Base-by-base conservation (phyloP, 2,329 filamentous ascomycete species). In the Akanthomyces lecanii region DNA sequence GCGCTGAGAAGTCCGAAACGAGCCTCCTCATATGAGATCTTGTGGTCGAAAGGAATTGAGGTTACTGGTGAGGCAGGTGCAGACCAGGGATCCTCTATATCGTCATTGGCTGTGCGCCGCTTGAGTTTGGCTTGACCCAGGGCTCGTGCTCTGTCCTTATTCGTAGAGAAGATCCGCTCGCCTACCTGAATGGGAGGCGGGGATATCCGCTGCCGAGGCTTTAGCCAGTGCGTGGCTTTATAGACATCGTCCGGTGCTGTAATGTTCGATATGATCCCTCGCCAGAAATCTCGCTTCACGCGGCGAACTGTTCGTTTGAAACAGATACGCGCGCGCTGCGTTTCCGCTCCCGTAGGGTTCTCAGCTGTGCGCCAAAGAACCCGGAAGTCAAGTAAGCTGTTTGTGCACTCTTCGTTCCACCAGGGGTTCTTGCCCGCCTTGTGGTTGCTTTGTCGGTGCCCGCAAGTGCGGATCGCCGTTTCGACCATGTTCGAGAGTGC, bases 141-240 rank as follows among this genome's bases (percentile, higher is more conserved):
- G n/a, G 63, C 65, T 38, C 64, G 62, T 1, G 66, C 65, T 48
- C 67, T 67, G 16, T 68, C 66, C 23, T 65, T 62, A 14, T 62
- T 50, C 10, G 38, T 55, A 3, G 51, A 47, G 42, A 42, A 62
- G 16, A 56, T 36, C 33, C 25, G 7, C 25, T 30, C 60, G 40
- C 33, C 60, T 3, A 56, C 30, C 33, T 23, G 18, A 18, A 62
- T 62, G 0, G 51, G 51, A 1, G 60, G 60, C 11, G 60, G 42
- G 36, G 18, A 33, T 45, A 62, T 25, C 5, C 40, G 50, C 6
- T 45, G 40, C 21, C 50, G 38, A 25, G 60, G 60, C 16, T 62
- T 62, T 0, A 56, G 25, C 60, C 60, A 62, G 7, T 30, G 38
- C n/a, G 51, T 62, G 10, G 18, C 30, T 23, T 62, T 62, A 28